Evolutionary conservation across 305 asterid genomes (phyloP).

Genomic region (Fraxinus angustifolia): DNA sequence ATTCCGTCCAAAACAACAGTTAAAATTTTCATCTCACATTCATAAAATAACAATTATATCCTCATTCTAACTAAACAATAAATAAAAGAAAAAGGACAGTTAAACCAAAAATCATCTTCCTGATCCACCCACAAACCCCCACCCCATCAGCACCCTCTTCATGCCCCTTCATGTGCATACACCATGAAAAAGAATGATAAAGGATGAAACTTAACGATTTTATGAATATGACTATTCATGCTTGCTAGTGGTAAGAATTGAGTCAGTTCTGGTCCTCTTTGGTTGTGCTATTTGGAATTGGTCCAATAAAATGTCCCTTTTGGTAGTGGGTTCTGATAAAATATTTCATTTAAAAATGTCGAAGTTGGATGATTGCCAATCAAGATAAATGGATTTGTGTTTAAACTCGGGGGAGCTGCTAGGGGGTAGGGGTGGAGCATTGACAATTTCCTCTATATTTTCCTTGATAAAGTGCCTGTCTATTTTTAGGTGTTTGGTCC

Average conservation of each 20-base stretch:
- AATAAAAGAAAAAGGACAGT: neutral
- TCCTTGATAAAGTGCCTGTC: too few species aligned
- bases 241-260: neutral
- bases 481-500: too few species aligned
- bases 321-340: neutral
- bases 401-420: neutral
- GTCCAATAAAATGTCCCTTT: too few species aligned
- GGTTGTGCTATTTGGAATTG: too few species aligned
- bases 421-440: neutral
- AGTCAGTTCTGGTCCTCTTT: neutral
- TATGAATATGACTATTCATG: neutral
- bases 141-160: neutral
- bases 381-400: neutral
- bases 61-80: neutral
- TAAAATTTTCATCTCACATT: neutral
- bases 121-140: neutral
- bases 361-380: neutral
- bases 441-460: neutral
- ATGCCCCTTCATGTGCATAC: neutral
- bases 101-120: neutral
- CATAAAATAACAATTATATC: neutral
- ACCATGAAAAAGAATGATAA: neutral
- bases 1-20: neutral
- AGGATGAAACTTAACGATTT: neutral
- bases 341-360: neutral